Evolutionary conservation across 225 moss, liverwort and hornwort genomes (phyloP).

Genomic region (Climacium dendroides): DNA sequence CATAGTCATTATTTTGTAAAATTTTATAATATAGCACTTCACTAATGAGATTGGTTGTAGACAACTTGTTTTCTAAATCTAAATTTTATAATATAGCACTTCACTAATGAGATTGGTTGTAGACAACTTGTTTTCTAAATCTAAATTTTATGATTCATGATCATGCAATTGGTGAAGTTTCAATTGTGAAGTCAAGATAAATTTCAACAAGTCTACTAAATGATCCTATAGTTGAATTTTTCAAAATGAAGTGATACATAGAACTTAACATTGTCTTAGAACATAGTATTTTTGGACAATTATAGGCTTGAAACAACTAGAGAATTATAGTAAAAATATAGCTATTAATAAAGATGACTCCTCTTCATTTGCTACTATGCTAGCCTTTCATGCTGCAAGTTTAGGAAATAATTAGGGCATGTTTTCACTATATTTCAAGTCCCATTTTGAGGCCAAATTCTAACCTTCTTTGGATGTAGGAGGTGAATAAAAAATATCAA

Average conservation of each 20-base stretch:
- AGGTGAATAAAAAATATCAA: neutral
- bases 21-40: neutral
- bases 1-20: neutral
- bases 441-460: neutral
- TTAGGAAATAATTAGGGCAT: neutral
- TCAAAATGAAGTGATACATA: neutral
- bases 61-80: neutral
- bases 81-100: neutral
- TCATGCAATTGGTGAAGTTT: neutral
- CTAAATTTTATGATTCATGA: neutral
- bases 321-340: neutral
- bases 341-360: neutral
- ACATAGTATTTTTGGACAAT: neutral
- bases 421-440: accelerated
- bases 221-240: neutral
- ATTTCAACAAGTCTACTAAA: neutral
- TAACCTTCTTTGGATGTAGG: neutral
- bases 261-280: neutral
- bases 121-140: neutral
- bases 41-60: neutral
- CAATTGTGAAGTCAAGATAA: neutral
- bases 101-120: neutral
- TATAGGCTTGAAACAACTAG: neutral
- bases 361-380: neutral
- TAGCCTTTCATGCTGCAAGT: no score